Percentiles rank a stretch among this genome's conserved stretches.
phyloP scores from a whole-genome alignment of 2,329 filamentous ascomycete genomes.

The Leptographium flavum region DNA sequence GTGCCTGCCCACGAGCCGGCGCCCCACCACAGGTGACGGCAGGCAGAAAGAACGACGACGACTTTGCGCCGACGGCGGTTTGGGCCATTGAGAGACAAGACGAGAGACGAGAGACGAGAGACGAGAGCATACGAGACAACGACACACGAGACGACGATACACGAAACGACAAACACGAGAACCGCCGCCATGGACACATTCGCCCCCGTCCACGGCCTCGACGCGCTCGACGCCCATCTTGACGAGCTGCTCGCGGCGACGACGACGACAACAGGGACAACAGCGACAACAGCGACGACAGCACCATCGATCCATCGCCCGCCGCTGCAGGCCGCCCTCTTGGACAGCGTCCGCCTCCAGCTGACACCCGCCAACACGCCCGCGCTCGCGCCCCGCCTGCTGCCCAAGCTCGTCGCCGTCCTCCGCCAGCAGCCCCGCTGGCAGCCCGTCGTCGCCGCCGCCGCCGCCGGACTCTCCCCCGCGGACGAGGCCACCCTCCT shows the following conservation, averaged over 20 bases:
- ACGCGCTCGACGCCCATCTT: constrained; percentile 40
- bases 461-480: background rate
- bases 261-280: constrained; percentile 4
- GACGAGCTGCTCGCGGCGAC: constrained; percentile 25
- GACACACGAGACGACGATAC: background rate
- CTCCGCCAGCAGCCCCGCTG: constrained; percentile 30
- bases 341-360: constrained; percentile 46
- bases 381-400: constrained; percentile 34
- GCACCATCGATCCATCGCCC: constrained; percentile 17
- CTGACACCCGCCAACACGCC: constrained; percentile 42
- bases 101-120: too few species aligned
- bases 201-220: constrained; percentile 33
- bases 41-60: too few species aligned
- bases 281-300: constrained; percentile 5
- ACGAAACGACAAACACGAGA: background rate
- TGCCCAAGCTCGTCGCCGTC: constrained; percentile 38
- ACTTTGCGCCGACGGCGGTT: too few species aligned
- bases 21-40: too few species aligned
- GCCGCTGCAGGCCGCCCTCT: constrained; percentile 31
- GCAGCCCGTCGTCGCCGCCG: background rate
- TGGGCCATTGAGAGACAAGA: too few species aligned
- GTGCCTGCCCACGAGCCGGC: background rate
- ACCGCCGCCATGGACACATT: constrained; percentile 17
- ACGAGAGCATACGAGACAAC: background rate
- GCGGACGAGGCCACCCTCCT: constrained; percentile 22